Base-by-base conservation (phyloP, 2,329 filamentous ascomycete genomes). In the Dothideomycetes sp. region DNA sequence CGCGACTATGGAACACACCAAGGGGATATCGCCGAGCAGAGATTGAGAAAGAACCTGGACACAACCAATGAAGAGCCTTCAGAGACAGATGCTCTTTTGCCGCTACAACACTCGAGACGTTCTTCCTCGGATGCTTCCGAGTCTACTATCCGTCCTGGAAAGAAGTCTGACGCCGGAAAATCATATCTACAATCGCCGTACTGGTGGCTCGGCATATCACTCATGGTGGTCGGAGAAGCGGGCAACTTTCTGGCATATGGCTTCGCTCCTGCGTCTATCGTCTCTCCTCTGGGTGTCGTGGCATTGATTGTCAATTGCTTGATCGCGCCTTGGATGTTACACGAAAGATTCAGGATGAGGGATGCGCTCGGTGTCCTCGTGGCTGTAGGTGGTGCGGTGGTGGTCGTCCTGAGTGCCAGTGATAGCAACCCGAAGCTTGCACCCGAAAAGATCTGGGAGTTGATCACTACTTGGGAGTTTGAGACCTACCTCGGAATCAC, bases 191-290 rank as follows among this genome's bases (percentile, higher is more conserved):
- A 77, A 47, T 94, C 87, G 27, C 86, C 87, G 1, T 95, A 91
- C 56, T 98, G 91, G 91, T 98, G 91, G 91, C 65, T 80, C 22
- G 91, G 91, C 15, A 89, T 96, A 49, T 73, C 93, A 12, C 70
- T 98, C 44, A 98, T 98, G 76, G 86, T 81, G 1, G 66, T 94
- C 17, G 91, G 91, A 42, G 91, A 98, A 65, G 81, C 84, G 56
- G 91, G 91, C 37, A 98, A 98, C 59, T 98, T 98, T 56, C 66
- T 98, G 47, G 91, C 91, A 0, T 98, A 98, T 55, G 91, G 91
- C 17, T 98, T 98, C 58, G 91, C 91, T 19, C 91, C 91, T 3
- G 91, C 91, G 5, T 96, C 91, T 11, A 95, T 98, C 52, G 91
- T 98, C 31, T 95, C 88, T 24, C 91, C 91, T 0, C 70, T 98